These are phyloP conservation scores for Leccinum uliginosum DNA, from an alignment of 768 basidiomycete species.

Conservation along the genomic window DNA sequence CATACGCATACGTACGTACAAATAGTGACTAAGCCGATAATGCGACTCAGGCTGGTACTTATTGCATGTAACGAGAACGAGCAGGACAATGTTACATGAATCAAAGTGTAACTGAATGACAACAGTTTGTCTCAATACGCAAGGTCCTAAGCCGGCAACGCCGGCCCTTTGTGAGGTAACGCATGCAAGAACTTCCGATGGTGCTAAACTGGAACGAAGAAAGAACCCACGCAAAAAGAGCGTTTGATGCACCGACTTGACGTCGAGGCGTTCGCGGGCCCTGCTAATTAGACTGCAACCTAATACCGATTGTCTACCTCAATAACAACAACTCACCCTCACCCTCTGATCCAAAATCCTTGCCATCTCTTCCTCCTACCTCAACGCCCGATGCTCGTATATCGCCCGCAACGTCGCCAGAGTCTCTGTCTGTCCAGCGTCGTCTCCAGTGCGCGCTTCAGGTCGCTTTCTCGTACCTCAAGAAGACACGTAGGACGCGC, in stretches of 20 bases:
- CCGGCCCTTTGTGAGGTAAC: no score
- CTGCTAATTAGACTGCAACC: constrained; percentile 25
- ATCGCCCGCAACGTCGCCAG: constrained; percentile 58
- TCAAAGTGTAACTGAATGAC: no score
- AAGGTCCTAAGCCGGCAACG: no score
- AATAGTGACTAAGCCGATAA: no score
- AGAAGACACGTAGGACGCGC: constrained; percentile 49
- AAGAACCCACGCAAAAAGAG: background rate
- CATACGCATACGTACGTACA: no score
- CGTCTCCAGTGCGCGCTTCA: constrained; percentile 64
- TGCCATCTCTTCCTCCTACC: constrained; percentile 70
- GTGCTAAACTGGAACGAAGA: no score
- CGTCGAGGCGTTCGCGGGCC: background rate
- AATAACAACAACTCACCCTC: constrained; percentile 59
- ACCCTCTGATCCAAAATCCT: constrained; percentile 64
- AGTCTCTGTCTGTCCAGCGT: constrained; percentile 66
- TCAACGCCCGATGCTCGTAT: constrained; percentile 62
- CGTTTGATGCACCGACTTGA: background rate
- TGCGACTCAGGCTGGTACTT: no score
- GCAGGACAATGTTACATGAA: no score
- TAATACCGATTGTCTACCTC: constrained; percentile 56
- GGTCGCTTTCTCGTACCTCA: constrained; percentile 55
- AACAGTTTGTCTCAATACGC: no score
- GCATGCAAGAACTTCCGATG: no score
- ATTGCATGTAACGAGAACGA: no score